Base-by-base conservation (phyloP, 441 rosid genomes). In the Gossypium trilobum region DNA sequence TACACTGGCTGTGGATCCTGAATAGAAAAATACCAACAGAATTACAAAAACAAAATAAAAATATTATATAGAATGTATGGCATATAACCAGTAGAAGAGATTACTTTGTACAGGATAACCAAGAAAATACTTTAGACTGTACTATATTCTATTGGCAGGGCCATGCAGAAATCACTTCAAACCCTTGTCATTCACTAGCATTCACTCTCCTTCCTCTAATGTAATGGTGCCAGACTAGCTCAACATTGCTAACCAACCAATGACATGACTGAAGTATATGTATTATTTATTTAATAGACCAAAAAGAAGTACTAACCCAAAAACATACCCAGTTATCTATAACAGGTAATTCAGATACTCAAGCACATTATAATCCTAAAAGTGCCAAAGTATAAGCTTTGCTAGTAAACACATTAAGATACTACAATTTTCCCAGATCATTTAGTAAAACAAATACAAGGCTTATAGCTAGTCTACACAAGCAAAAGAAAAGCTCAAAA, bases 1-100 rank as follows among this genome's bases (percentile, higher is more conserved):
- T 95, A 95, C 77, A 89, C 91, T 58, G 93, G 90, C 29, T 79
- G 87, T 14, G 85, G 83, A 81, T 95, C 99, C 99, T 95, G 81
- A 66, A 78, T 67, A 19, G 20, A 51, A 56, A 71, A 72, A 75
- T 51, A 1, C 44, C 79, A 75, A 70, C 16, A 59, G 72, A 31
- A 76, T 63, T 22, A 70, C 54, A 62, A 14, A 62, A 25, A 50
- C 39, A 42, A 52, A 20, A 36, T 0, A 51, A 16, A 1, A 50
- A 19, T 11, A 76, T 42, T 27, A n/a, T 10, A 68, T 44, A 74
- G 58, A 36, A 57, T 63, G 51, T 48, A 42, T 52, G 23, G 42
- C 48, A 31, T 44, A 52, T 8, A 17, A 8, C 42, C 64, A 57
- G 50, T 8, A 70, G 39, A 65, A 23, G 13, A 46, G 20, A 71